A percentile compares a stretch with the other conserved stretches of the same genome.
Evolutionary conservation across 345 rosid species (phyloP).

Genomic region (Eucalyptus pauciflora): DNA sequence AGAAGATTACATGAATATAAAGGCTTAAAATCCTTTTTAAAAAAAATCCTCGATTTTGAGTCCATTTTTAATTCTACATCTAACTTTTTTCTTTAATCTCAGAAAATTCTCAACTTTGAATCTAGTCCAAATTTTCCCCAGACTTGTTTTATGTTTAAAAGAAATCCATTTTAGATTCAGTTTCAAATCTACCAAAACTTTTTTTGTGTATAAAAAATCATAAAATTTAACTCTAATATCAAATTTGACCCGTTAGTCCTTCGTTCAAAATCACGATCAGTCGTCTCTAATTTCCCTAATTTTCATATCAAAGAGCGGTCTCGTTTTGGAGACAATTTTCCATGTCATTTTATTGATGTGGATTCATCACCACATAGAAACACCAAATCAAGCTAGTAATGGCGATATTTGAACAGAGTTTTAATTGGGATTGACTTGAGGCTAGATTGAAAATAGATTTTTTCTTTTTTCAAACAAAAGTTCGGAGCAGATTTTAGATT

Average conservation of each 20-base stretch:
- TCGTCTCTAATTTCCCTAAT: fast-evolving
- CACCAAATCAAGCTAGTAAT: neutral
- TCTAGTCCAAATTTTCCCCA: too few species aligned
- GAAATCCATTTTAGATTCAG: neutral
- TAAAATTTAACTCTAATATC: neutral
- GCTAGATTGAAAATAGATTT: neutral
- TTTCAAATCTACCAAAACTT: fast-evolving
- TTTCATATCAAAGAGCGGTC: neutral
- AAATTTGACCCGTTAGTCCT: fast-evolving
- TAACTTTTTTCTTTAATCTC: neutral
- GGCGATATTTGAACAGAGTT: fast-evolving
- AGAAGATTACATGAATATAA: neutral
- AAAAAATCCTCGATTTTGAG: neutral
- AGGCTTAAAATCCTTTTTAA: neutral
- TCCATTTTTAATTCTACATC: neutral
- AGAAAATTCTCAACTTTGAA: neutral
- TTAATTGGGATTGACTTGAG: neutral
- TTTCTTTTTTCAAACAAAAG: neutral
- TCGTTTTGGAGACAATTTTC: neutral
- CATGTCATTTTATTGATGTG: neutral
- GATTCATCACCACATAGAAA: neutral
- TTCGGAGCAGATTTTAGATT: fast-evolving
- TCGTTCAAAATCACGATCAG: fast-evolving
- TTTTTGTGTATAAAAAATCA: neutral
- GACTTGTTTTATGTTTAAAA: neutral